Evolutionary conservation across 164 flowering plant species (phyloP).

Genomic region (Kingdonia uniflora): DNA sequence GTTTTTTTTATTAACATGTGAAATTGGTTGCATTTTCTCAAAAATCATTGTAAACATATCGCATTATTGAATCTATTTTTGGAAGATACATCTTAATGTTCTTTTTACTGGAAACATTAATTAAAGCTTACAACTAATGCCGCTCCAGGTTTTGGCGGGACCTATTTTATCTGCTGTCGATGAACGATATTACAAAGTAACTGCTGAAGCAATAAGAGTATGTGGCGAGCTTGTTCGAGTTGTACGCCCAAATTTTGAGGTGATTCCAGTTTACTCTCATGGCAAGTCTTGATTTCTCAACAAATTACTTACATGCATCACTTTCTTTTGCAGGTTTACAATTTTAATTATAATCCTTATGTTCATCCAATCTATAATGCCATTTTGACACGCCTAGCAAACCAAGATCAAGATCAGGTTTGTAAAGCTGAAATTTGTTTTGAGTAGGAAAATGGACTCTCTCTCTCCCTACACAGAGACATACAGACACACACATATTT

Average conservation of each 20-base stretch:
- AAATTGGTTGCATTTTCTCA: too few species aligned
- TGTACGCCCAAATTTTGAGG: constrained; percentile 79
- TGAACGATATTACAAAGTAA: constrained; percentile 97
- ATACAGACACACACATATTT: neutral
- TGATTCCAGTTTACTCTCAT: constrained; percentile 15
- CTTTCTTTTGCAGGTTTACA: constrained; percentile 36
- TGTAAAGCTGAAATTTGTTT: constrained; percentile 2
- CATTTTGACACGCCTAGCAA: constrained; percentile 81
- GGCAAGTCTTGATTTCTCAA: neutral
- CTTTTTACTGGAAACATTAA: too few species aligned
- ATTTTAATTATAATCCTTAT: constrained; percentile 78
- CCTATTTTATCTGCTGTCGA: constrained; percentile 88
- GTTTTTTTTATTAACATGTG: neutral
- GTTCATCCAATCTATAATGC: constrained; percentile 86
- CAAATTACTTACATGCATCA: neutral
- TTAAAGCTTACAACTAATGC: neutral
- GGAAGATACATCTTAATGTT: too few species aligned
- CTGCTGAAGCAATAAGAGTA: constrained; percentile 95
- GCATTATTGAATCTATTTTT: too few species aligned
- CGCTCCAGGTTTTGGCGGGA: constrained; percentile 62
- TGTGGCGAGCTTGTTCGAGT: constrained; percentile 97
- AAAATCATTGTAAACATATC: too few species aligned
- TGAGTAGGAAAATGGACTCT: neutral
- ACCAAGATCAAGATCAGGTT: constrained; percentile 99
- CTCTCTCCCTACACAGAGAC: too few species aligned